Conservation (phyloP, 176 grass and related monocot species). For the Eragrostis curvula region DNA sequence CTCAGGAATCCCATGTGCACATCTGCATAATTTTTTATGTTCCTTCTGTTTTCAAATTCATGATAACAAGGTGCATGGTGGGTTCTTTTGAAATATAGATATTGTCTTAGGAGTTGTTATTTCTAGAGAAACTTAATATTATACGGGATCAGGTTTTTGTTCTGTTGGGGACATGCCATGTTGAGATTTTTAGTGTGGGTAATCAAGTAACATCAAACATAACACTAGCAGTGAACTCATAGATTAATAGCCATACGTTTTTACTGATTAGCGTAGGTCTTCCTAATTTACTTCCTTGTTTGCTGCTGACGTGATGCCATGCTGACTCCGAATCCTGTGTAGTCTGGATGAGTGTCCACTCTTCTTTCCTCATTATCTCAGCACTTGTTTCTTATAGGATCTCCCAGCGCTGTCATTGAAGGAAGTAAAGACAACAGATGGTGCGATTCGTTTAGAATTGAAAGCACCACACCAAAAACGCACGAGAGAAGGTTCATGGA, state of each 20-base stretch:
- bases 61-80: constrained; percentile 7
- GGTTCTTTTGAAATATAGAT: constrained; percentile 6
- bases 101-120: constrained; percentile 8
- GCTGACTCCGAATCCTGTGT: constrained; percentile 3
- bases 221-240: constrained; percentile 20
- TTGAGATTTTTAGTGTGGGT: not conserved
- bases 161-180: not conserved
- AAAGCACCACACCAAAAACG: constrained; percentile 58
- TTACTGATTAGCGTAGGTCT: constrained; percentile 2
- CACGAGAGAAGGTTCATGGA: constrained; percentile 69
- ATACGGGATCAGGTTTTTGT: constrained; percentile 16
- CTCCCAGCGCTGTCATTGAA: constrained; percentile 72
- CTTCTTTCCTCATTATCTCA: constrained; percentile 32
- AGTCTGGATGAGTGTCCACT: constrained; percentile 23
- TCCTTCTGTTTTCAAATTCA: constrained; percentile 10
- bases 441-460: constrained; percentile 65
- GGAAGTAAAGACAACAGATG: constrained; percentile 76
- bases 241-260: not conserved
- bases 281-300: constrained; percentile 24
- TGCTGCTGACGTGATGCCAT: constrained; percentile 19
- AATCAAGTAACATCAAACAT: constrained; percentile 6
- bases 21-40: constrained; percentile 4
- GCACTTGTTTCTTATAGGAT: constrained; percentile 60
- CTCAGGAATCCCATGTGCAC: not conserved
- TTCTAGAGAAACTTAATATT: constrained; percentile 6